Evolutionary conservation across 2,329 filamentous ascomycete genomes (phyloP).

Genomic region (Alternaria postmessia): DNA sequence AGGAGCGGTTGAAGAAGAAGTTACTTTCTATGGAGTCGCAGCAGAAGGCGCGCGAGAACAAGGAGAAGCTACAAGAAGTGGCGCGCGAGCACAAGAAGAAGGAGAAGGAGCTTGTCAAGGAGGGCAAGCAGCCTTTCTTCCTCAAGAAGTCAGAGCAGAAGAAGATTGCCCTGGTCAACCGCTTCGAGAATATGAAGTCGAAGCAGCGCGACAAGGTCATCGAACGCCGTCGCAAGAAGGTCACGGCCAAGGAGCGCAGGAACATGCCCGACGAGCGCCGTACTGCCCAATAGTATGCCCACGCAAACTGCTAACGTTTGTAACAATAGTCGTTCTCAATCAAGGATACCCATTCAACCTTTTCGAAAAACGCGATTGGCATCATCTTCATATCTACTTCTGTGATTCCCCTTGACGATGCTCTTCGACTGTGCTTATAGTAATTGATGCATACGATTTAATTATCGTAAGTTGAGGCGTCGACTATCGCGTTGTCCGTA

Average conservation of each 20-base stretch:
- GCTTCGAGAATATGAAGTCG: constrained; percentile 83
- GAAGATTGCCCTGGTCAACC: constrained; percentile 80
- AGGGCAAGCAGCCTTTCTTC: constrained; percentile 93
- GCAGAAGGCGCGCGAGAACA: constrained; percentile 73
- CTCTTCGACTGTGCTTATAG: neutral
- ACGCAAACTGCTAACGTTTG: neutral
- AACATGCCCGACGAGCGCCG: constrained; percentile 57
- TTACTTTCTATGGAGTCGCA: constrained; percentile 81
- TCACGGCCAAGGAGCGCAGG: constrained; percentile 82
- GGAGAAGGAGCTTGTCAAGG: constrained; percentile 83
- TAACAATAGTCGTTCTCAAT: neutral
- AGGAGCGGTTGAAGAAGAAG: constrained; percentile 74
- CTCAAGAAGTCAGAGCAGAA: constrained; percentile 92
- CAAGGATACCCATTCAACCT: constrained; percentile 15
- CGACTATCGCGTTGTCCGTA: neutral
- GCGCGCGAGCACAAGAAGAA: constrained; percentile 77
- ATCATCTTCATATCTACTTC: neutral
- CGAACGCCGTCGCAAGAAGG: constrained; percentile 89
- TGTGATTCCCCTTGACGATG: neutral
- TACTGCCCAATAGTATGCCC: constrained; percentile 12
- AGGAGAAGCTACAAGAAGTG: constrained; percentile 74
- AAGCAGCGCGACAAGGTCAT: constrained; percentile 85
- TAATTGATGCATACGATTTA: neutral
- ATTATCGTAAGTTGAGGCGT: neutral
- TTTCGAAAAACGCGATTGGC: neutral